Evolutionary conservation across 306 rosid genomes (phyloP).

Genomic region (Trifolium dubium): DNA sequence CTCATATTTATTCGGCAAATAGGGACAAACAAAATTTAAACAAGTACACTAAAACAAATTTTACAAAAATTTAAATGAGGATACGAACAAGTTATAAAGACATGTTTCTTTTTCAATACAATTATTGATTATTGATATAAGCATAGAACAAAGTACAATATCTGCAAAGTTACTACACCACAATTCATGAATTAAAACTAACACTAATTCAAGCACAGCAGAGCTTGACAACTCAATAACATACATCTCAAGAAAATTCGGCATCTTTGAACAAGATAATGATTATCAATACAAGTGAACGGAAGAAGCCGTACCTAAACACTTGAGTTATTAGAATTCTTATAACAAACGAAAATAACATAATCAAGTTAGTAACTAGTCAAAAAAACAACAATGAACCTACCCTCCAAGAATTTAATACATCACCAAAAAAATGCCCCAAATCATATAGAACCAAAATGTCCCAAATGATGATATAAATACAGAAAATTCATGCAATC

Average conservation of each 20-base stretch:
- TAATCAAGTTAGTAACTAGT: too few relatives aligned
- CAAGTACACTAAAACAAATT: slow-evolving; percentile 7
- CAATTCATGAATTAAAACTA: background rate
- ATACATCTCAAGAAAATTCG: slow-evolving; percentile 1
- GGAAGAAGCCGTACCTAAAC: too few relatives aligned
- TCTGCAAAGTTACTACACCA: background rate
- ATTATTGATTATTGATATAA: slow-evolving; percentile 9
- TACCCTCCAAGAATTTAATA: background rate
- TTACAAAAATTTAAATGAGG: slow-evolving; percentile 3
- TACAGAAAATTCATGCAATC: slow-evolving; percentile 3
- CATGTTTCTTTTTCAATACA: background rate
- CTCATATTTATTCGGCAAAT: slow-evolving; percentile 7
- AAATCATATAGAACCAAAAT: background rate
- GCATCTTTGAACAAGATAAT: too few relatives aligned
- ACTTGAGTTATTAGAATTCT: too few relatives aligned
- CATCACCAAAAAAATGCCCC: background rate
- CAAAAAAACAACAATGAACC: background rate
- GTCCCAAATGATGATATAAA: background rate
- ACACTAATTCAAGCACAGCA: background rate
- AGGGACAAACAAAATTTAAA: too few relatives aligned
- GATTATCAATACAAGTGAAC: too few relatives aligned
- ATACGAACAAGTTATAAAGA: background rate
- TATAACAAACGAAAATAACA: too few relatives aligned
- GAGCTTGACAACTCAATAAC: background rate
- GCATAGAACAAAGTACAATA: slow-evolving; percentile 1